Percentiles rank a stretch among this genome's conserved stretches.
These are phyloP conservation scores for Kurtzmaniella cleridarum DNA, from an alignment of 805 yeast genomes.

Conservation along the genomic window DNA sequence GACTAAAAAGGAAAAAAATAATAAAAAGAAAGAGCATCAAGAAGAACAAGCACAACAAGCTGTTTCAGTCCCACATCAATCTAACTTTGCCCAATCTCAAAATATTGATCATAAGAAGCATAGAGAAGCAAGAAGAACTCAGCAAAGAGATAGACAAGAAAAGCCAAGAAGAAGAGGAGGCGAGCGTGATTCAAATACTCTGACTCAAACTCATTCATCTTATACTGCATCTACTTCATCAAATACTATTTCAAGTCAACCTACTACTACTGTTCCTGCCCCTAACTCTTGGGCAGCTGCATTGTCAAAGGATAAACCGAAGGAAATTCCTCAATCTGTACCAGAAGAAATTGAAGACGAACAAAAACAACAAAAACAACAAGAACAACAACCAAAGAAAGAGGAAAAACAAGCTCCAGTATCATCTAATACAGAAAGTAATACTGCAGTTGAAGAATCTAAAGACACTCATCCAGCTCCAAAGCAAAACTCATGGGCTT, in stretches of 20 bases:
- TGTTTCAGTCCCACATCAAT: conserved; percentile 5
- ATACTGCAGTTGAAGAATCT: conserved; percentile 6
- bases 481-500: conserved; percentile 59
- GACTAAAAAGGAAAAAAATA: conserved; percentile 64
- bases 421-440: conserved; percentile 4
- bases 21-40: conserved; percentile 29
- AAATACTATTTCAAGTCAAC: conserved; percentile 30
- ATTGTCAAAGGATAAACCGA: conserved; percentile 29
- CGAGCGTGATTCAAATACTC: conserved; percentile 9
- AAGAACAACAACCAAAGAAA: conserved; percentile 11
- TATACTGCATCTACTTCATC: conserved; percentile 19
- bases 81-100: conserved; percentile 6
- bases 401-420: conserved; percentile 10
- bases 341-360: conserved; percentile 7
- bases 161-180: conserved; percentile 7
- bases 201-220: conserved; percentile 4
- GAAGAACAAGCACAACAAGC: conserved; percentile 9
- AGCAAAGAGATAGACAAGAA: conserved; percentile 2
- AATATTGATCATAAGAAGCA: conserved; percentile 4
- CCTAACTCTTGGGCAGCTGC: conserved; percentile 43
- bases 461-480: conserved; percentile 43
- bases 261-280: conserved; percentile 9
- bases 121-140: conserved; percentile 8
- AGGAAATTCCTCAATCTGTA: conserved; percentile 7
- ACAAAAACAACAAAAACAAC: conserved; percentile 8